A percentile compares a stretch with the other conserved stretches of the same genome.
Conservation (phyloP, 2,329 filamentous ascomycete genomes). For the Sclerotinia subarctica region DNA sequence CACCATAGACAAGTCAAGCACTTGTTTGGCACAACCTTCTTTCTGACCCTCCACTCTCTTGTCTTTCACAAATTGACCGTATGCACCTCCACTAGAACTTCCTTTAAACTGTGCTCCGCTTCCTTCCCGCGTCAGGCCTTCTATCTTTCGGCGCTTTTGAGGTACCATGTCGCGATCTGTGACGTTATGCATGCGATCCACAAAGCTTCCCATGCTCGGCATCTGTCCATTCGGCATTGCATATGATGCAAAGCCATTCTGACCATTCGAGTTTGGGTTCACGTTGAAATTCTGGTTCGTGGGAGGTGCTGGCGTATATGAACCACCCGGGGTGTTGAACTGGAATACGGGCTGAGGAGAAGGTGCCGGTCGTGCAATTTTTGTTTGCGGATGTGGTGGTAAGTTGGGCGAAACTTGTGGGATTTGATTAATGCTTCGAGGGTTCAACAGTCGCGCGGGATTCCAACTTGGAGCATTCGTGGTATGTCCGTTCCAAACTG, state of each 20-base stretch:
- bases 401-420: neutral
- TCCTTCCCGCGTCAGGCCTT: slow-evolving; percentile 43
- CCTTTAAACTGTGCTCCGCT: slow-evolving; percentile 46
- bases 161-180: slow-evolving; percentile 62
- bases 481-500: slow-evolving; percentile 12
- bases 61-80: slow-evolving; percentile 66
- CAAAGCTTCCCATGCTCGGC: slow-evolving; percentile 55
- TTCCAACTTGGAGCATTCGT: slow-evolving; percentile 40
- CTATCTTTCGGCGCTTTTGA: slow-evolving; percentile 62
- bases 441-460: slow-evolving; percentile 44
- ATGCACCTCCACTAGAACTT: slow-evolving; percentile 53
- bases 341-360: slow-evolving; percentile 32
- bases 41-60: slow-evolving; percentile 48
- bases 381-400: slow-evolving; percentile 9
- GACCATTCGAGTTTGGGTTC: slow-evolving; percentile 2
- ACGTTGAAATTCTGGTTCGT: neutral
- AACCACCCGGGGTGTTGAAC: slow-evolving; percentile 36
- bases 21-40: slow-evolving; percentile 35
- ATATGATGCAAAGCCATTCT: slow-evolving; percentile 28
- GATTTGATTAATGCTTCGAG: slow-evolving; percentile 35
- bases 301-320: slow-evolving; percentile 18
- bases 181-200: slow-evolving; percentile 75
- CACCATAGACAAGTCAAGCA: slow-evolving; percentile 47
- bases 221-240: slow-evolving; percentile 26
- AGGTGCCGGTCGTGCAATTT: slow-evolving; percentile 20